Base-by-base conservation (phyloP, 1,284 basidiomycete genomes). In the Peniophora sp. region DNA sequence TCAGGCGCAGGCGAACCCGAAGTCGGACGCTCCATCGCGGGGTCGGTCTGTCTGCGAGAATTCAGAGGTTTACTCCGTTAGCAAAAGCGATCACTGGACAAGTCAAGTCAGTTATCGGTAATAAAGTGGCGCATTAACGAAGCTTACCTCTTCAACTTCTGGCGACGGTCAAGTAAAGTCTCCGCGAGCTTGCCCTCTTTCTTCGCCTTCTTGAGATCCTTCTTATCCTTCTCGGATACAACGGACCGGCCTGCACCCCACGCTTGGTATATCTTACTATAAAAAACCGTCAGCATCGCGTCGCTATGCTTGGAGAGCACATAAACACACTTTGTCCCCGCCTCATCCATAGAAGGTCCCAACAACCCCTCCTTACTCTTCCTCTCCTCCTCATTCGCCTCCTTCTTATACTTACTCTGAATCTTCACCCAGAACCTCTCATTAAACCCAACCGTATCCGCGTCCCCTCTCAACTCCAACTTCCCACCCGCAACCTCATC, bases 171-270 rank as follows among this genome's bases (percentile, higher is more conserved):
- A 45, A 97, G 74, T 69, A 97, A 69, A 3, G 89, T 89, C 66
- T 97, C 94, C 1, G 90, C 85, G 15, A 97, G 65, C 34, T 88
- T 78, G 2, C 95, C 95, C 57, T 97, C 92, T 65, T 93, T 88
- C 55, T 78, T 76, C 12, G 93, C 93, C 52, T 79, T 80, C 66
- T 92, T 93, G 50, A 97, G 75, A 69, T 83, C 85, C 64, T 77
- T 79, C 67, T 81, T 87, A 58, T 90, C 88, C 1, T 80, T 81
- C 1, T 61, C 63, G 2, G 92, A 88, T 35, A 86, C 76, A 12
- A 94, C 71, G 15, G 81, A 81, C 51, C 84, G 73, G 9, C 91
- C 89, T 10, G 86, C 86, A 18, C 92, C 92, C 89, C 93, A 93
- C 0, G 92, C 80, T 63, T 97, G 93, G 61, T 84, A 85, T 52